Percentiles rank a stretch among this genome's conserved stretches.
phyloP scores from a whole-genome alignment of 116 monocot species.

The Zostera marina region DNA sequence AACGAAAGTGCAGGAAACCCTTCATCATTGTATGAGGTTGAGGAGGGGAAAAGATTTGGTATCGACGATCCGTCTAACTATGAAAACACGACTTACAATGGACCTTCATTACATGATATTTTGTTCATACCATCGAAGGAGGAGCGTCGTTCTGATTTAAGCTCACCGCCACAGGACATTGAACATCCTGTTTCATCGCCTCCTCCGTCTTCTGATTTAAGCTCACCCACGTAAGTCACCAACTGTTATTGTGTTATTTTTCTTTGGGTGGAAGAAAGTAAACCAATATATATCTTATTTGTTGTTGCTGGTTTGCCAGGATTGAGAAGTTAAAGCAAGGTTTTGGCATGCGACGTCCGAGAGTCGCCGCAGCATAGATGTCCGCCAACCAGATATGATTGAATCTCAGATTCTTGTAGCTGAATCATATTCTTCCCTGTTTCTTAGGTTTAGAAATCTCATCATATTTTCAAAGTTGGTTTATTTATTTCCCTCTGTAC shows the following conservation, averaged over 20 bases:
- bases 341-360: constrained; percentile 45
- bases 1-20: neutral
- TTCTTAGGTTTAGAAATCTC: no score
- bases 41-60: constrained; percentile 7
- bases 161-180: no score
- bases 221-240: constrained; percentile 87
- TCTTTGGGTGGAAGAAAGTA: no score
- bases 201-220: constrained; percentile 20
- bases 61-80: constrained; percentile 13
- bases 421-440: no score
- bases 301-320: constrained; percentile 16
- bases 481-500: no score
- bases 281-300: no score
- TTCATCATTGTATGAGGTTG: constrained; percentile 8
- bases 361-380: constrained; percentile 7
- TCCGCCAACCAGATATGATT: neutral
- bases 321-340: constrained; percentile 52
- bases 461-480: no score
- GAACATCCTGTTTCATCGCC: constrained; percentile 18
- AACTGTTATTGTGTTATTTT: neutral
- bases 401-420: no score
- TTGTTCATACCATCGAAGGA: no score
- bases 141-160: no score
- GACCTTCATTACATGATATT: neutral
- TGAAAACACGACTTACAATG: constrained; percentile 11